Base-by-base conservation (phyloP, 768 basidiomycete genomes). In the Hirschioporus abietinus region DNA sequence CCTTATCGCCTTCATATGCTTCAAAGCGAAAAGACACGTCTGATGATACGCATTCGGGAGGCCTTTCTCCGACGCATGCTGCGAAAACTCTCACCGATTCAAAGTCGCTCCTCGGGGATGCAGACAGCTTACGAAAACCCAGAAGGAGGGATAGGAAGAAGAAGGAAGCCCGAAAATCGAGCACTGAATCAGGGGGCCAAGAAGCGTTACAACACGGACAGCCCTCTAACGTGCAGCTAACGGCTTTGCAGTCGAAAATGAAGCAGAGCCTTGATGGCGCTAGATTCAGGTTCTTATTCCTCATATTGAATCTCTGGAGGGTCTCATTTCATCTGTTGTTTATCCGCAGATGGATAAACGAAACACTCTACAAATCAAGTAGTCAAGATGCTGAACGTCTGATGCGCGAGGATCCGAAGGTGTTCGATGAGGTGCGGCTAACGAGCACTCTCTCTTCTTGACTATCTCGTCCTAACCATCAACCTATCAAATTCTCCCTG, bases 291-390 rank as follows among this genome's bases (percentile, higher is more conserved):
- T 90, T 60, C 71, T 82, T 65, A 65, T 60, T 34, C 57, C 52
- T 30, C 30, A 30, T 26, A 67, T 63, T 42, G 36, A 35, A 18
- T 24, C 7, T 23, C 20, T 63, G 23, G 12, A 35, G 26, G 12
- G 36, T 60, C 35, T 57, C 27, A 9, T 34, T 15, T 57, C 26
- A 35, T 42, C 24, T 20, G 20, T 9, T 60, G 68, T 64, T 34
- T 58, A 5, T 60, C 57, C 9, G 12, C 68, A 94, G 96, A 72
- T 85, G 92, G 81, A 90, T 98, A 66, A 99, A 99, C 74, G 96
- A 98, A 79, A 84, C 83, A 52, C 79, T 99, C 34, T 99, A 99
- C 79, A 96, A 95, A 70, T 90, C 89, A 0, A 85, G 87, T 65
- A 93, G 95, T 72, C 78, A 75, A 36, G 81, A 90, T 58, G 93